Percentiles rank a stretch among this genome's conserved stretches.
Conservation (phyloP, 2,329 filamentous ascomycete genomes). For the Penicillium sp. region DNA sequence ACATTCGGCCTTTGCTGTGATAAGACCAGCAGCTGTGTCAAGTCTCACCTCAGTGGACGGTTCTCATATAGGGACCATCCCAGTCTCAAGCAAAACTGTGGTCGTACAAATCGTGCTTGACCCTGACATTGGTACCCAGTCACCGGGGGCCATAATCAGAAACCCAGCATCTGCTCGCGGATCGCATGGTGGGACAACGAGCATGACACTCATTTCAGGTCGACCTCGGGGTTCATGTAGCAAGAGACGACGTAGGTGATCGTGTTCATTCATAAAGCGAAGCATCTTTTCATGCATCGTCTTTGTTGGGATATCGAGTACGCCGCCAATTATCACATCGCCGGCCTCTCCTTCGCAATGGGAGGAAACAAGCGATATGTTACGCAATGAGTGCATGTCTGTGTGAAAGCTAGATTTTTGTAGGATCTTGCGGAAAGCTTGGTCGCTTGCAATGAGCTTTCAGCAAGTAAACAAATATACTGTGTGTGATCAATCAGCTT, state of each 20-base stretch:
- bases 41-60: slow-evolving; percentile 45
- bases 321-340: slow-evolving; percentile 53
- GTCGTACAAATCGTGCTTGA: slow-evolving; percentile 49
- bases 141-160: slow-evolving; percentile 50
- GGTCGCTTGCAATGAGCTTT: not conserved
- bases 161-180: slow-evolving; percentile 49
- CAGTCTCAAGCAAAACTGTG: slow-evolving; percentile 52
- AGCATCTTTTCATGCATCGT: slow-evolving; percentile 54
- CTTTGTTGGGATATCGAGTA: slow-evolving; percentile 44
- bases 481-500: too few relatives aligned
- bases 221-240: slow-evolving; percentile 52
- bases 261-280: slow-evolving; percentile 44
- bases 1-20: slow-evolving; percentile 46
- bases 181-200: slow-evolving; percentile 48
- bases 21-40: slow-evolving; percentile 50
- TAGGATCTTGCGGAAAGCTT: not conserved
- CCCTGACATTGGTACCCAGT: slow-evolving; percentile 51
- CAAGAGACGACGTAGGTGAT: slow-evolving; percentile 46
- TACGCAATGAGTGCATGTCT: slow-evolving; percentile 22
- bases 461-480: too few relatives aligned
- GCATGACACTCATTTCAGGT: slow-evolving; percentile 43
- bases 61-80: slow-evolving; percentile 50
- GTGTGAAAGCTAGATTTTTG: not conserved
- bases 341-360: slow-evolving; percentile 44
- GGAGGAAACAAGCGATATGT: slow-evolving; percentile 25